These are phyloP conservation scores for Epipyxis sp. DNA, from an alignment of 108 stramenopile genomes.

Conservation along the genomic window DNA sequence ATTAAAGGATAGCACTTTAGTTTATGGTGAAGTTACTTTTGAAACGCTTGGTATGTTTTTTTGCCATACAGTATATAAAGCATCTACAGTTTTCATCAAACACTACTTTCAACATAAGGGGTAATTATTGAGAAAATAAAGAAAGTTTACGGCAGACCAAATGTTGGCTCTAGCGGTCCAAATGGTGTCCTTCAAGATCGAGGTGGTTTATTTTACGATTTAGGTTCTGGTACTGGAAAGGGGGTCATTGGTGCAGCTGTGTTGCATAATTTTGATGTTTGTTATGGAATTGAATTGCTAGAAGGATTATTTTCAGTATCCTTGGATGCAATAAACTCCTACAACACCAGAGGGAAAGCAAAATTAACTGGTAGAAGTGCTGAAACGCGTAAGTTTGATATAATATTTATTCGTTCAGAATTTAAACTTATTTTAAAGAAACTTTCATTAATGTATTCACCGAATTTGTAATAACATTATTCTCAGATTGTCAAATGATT, in stretches of 20 bases:
- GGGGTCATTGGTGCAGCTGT: slow-evolving; percentile 36
- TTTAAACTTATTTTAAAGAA: not conserved
- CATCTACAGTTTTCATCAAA: too few relatives aligned
- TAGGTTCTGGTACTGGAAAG: slow-evolving; percentile 50
- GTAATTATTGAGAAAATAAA: slow-evolving; percentile 48
- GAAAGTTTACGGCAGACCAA: slow-evolving; percentile 45
- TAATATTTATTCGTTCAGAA: not conserved
- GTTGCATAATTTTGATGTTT: slow-evolving; percentile 31
- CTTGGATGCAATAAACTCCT: slow-evolving; percentile 4
- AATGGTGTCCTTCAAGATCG: slow-evolving; percentile 38
- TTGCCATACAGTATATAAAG: too few relatives aligned
- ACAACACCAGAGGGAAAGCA: slow-evolving; percentile 18
- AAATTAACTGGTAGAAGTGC: not conserved
- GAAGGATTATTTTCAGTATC: slow-evolving; percentile 19
- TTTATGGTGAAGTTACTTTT: slow-evolving; percentile 59
- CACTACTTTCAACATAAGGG: too few relatives aligned
- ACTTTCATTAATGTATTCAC: not conserved
- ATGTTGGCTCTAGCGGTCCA: slow-evolving; percentile 37
- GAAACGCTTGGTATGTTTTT: slow-evolving; percentile 47
- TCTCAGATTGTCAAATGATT: slow-evolving; percentile 44
- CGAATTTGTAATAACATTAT: too few relatives aligned
- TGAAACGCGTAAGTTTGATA: slow-evolving; percentile 29
- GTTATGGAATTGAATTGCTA: slow-evolving; percentile 19
- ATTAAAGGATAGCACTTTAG: slow-evolving; percentile 32
- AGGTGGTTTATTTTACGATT: slow-evolving; percentile 48